These are phyloP conservation scores for Crithidia acanthocephali DNA, from an alignment of 208 protist genomes.

Conservation along the genomic window DNA sequence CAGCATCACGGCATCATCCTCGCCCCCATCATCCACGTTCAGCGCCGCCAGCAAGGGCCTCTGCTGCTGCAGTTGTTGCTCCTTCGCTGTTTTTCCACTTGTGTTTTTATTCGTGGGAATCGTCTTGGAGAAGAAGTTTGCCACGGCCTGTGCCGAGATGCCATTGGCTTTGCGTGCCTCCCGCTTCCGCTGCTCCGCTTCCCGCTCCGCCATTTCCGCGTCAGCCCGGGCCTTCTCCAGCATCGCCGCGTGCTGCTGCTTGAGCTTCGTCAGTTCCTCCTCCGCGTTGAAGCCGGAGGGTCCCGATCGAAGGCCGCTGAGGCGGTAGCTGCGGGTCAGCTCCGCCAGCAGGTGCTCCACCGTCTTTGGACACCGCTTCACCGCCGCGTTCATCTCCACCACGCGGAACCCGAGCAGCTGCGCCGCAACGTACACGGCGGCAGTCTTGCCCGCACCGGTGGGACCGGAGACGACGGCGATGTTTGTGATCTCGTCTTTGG, in stretches of 20 bases:
- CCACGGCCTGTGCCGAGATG: constrained; percentile 72
- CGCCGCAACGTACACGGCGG: constrained; percentile 80
- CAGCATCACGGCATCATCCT: neutral
- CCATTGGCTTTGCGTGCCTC: constrained; percentile 56
- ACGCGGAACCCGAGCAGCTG: constrained; percentile 76
- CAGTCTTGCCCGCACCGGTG: constrained; percentile 77
- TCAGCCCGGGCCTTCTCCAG: constrained; percentile 31
- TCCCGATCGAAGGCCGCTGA: constrained; percentile 43
- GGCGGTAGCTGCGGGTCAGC: constrained; percentile 74
- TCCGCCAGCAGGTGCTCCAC: constrained; percentile 81
- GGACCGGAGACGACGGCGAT: constrained; percentile 80
- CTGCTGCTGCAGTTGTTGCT: neutral
- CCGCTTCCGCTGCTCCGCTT: constrained; percentile 15
- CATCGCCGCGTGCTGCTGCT: constrained; percentile 55
- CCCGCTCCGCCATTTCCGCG: constrained; percentile 26
- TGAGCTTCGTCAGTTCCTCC: constrained; percentile 70
- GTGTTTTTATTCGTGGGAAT: neutral
- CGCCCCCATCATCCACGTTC: constrained; percentile 8
- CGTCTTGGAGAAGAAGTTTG: constrained; percentile 59
- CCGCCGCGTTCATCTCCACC: constrained; percentile 84
- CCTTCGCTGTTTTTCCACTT: constrained; percentile 5
- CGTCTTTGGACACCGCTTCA: constrained; percentile 67
- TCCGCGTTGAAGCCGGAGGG: constrained; percentile 52
- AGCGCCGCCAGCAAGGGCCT: neutral
- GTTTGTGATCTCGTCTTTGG: constrained; percentile 76